A percentile compares a stretch with the other conserved stretches of the same genome.
phyloP scores from a whole-genome alignment of 2,329 filamentous ascomycete genomes.

The Bipolaris victoriae region DNA sequence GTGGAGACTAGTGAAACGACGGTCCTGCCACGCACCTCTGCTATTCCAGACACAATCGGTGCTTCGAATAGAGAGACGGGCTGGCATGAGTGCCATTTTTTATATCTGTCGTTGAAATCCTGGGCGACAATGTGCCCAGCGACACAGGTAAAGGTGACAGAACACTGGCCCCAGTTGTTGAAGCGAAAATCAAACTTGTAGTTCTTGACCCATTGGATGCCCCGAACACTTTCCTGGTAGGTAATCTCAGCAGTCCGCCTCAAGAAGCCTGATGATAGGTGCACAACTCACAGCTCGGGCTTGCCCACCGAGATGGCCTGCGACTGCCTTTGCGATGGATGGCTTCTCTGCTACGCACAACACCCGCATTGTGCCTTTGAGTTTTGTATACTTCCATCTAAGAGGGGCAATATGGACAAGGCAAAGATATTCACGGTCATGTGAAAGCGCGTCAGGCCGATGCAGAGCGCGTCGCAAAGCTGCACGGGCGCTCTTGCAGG shows the following conservation, averaged over 20 bases:
- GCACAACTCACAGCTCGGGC: constrained; percentile 65
- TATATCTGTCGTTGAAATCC: constrained; percentile 77
- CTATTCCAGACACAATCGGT: constrained; percentile 71
- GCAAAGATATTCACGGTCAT: constrained; percentile 28
- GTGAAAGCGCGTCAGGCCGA: constrained; percentile 43
- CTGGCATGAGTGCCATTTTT: constrained; percentile 80
- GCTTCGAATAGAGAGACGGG: constrained; percentile 83
- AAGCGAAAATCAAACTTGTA: constrained; percentile 93
- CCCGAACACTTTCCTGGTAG: constrained; percentile 67
- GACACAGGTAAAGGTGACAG: constrained; percentile 93
- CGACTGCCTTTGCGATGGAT: constrained; percentile 93
- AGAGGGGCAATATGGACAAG: constrained; percentile 2
- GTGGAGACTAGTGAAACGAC: background rate
- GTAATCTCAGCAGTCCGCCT: constrained; percentile 14
- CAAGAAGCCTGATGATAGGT: background rate
- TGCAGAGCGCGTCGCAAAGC: constrained; percentile 26
- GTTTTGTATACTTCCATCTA: constrained; percentile 10
- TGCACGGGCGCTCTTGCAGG: constrained; percentile 21
- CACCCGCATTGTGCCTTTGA: constrained; percentile 57
- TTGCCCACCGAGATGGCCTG: constrained; percentile 84
- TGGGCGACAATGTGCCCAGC: constrained; percentile 83
- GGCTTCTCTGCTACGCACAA: constrained; percentile 87
- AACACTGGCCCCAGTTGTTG: constrained; percentile 78
- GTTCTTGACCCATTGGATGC: constrained; percentile 85
- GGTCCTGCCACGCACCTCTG: constrained; percentile 58